Base-by-base conservation (phyloP, 73 alveolate genomes). In the Strombidium stylifer region DNA sequence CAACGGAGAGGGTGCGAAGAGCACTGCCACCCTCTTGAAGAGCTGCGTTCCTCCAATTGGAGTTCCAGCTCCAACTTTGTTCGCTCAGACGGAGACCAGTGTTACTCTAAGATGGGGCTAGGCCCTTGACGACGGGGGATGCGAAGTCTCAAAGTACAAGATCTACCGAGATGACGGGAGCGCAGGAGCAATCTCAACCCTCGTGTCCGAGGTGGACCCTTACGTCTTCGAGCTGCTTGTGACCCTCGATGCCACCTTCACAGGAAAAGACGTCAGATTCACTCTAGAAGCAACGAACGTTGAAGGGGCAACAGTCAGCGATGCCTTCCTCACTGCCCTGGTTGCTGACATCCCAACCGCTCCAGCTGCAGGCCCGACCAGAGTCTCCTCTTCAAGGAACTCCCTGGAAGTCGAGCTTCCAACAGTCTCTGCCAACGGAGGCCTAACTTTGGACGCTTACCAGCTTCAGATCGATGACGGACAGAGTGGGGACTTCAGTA, bases 21-120 rank as follows among this genome's bases (percentile, higher is more conserved):
- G 75, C 1, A 36, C 23, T 15, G 47, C 42, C 1, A 36, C 45
- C 0, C 16, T 25, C 12, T 21, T 53, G 12, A 56, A 28, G 52
- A 71, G 81, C n/a, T 82, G 93, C 40, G 65, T 67, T 32, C 60
- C 66, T n/a, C 93, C 93, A 18, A 31, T 37, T 24, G 60, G 49
- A 16, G 75, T 77, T 18, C 21, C 44, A 12, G 62, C 70, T 18
- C 93, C 93, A 2, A 28, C 47, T 3, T 31, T 46, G 15, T 23
- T 66, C 21, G 58, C 47, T 11, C 74, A 87, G 12, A 46, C 76
- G 7, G 39, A 37, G 12, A 45, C 81, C 3, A 45, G 70, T 21
- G 67, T 82, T 3, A 19, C 64, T 3, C 25, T 82, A 18, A 39
- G 68, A 53, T 82, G 93, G 93, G 1, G 23, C 1, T 21, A 48